Evolutionary conservation across 2,329 filamentous ascomycete genomes (phyloP).

Genomic region (Pyrenophora tritici-repentis): DNA sequence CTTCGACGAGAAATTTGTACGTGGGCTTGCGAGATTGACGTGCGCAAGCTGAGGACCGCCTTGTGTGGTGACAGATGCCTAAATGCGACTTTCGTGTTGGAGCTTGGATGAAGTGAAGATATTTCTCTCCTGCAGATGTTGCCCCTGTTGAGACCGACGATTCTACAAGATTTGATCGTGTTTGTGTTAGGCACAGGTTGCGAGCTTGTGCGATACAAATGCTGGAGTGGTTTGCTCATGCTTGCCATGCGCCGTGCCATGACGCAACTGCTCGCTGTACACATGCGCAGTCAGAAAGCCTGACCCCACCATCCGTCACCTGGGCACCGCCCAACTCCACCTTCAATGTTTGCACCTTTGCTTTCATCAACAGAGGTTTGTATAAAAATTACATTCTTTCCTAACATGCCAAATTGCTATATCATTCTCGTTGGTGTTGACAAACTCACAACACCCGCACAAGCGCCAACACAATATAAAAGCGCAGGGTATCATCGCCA

Average conservation of each 20-base stretch:
- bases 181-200: not conserved
- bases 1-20: not conserved
- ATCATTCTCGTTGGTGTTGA: conserved; percentile 14
- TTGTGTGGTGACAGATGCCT: not conserved
- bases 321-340: not conserved
- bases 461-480: conserved; percentile 6
- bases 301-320: conserved; percentile 4
- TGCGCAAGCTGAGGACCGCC: not conserved
- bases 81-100: not conserved
- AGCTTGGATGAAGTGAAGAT: not conserved
- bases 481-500: conserved; percentile 17
- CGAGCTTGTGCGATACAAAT: conserved; percentile 1
- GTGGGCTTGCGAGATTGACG: not conserved
- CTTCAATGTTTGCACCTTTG: no score
- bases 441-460: conserved; percentile 9
- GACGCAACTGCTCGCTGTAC: conserved; percentile 27
- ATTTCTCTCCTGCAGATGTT: not conserved
- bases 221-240: conserved; percentile 22
- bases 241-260: conserved; percentile 20
- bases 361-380: no score
- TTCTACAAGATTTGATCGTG: no score
- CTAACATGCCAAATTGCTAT: conserved; percentile 3
- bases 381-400: no score
- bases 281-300: conserved; percentile 12
- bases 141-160: not conserved